Conservation (phyloP, 495 filamentous ascomycete species). For the Hamigera avellanea region DNA sequence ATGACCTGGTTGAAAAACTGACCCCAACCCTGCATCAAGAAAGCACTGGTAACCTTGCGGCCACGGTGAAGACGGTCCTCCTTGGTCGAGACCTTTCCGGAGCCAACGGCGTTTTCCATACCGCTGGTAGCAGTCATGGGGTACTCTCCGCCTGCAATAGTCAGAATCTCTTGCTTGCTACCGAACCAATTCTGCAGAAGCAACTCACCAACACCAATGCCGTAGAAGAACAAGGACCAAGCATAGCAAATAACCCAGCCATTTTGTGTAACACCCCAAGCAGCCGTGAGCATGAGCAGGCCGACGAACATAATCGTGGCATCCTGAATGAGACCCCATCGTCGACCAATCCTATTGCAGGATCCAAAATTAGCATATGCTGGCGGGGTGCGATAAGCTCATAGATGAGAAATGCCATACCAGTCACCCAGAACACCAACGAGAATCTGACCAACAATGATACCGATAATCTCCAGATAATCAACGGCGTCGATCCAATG, state of each 20-base stretch:
- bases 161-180: neutral
- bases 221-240: conserved; percentile 84
- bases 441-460: conserved; percentile 73
- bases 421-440: conserved; percentile 56
- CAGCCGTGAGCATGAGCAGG: conserved; percentile 73
- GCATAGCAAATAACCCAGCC: conserved; percentile 92
- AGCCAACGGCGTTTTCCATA: conserved; percentile 81
- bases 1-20: conserved; percentile 84
- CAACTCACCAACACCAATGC: conserved; percentile 64
- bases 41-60: conserved; percentile 82
- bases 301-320: conserved; percentile 87
- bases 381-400: neutral
- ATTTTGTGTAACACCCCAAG: conserved; percentile 72
- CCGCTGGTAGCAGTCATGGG: conserved; percentile 92
- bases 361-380: neutral
- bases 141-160: conserved; percentile 57
- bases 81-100: conserved; percentile 74
- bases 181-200: neutral
- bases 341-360: conserved; percentile 58
- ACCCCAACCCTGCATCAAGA: conserved; percentile 96
- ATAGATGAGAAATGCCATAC: conserved; percentile 16
- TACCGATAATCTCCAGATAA: conserved; percentile 80
- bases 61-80: conserved; percentile 89
- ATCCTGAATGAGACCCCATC: conserved; percentile 89
- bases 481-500: conserved; percentile 69